These are phyloP conservation scores for Pharus latifolius DNA, from an alignment of 176 grass and related monocot genomes.

Conservation along the genomic window DNA sequence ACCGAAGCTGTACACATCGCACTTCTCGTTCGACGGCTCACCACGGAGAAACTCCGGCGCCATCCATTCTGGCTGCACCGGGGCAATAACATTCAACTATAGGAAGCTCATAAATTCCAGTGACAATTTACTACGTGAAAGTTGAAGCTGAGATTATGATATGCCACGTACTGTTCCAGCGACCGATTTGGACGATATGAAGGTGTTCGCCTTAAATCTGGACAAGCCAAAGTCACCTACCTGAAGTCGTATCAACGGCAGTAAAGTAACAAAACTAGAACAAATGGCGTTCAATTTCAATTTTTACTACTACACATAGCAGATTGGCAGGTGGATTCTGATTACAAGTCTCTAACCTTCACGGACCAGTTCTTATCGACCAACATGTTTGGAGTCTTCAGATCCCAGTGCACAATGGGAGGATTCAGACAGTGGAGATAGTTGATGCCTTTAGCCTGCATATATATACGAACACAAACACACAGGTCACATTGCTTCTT, in stretches of 20 bases:
- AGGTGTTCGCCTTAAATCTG: conserved; percentile 92
- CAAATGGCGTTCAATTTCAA: background rate
- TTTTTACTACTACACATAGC: too few relatives aligned
- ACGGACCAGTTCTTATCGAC: conserved; percentile 95
- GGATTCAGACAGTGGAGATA: conserved; percentile 97
- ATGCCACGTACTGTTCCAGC: conserved; percentile 74
- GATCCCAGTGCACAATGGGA: conserved; percentile 96
- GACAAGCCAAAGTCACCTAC: conserved; percentile 97
- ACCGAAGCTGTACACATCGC: conserved; percentile 84
- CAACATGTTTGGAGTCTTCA: conserved; percentile 94
- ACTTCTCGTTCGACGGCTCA: conserved; percentile 84
- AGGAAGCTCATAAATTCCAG: background rate
- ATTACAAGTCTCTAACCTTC: conserved; percentile 59
- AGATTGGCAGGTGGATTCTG: background rate
- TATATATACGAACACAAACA: conserved; percentile 6
- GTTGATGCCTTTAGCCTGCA: conserved; percentile 91
- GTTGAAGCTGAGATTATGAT: background rate
- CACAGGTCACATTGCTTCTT: background rate
- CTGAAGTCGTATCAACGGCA: conserved; percentile 29
- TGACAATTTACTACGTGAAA: background rate
- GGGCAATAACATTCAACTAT: background rate
- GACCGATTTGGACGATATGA: conserved; percentile 92
- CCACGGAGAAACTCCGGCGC: conserved; percentile 85
- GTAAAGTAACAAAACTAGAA: conserved; percentile 18
- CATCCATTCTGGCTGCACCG: conserved; percentile 98